Evolutionary conservation across 495 filamentous ascomycete species (phyloP), one percentile per base, ranked within the genome.

Genomic region (Annulohypoxylon stygium): DNA sequence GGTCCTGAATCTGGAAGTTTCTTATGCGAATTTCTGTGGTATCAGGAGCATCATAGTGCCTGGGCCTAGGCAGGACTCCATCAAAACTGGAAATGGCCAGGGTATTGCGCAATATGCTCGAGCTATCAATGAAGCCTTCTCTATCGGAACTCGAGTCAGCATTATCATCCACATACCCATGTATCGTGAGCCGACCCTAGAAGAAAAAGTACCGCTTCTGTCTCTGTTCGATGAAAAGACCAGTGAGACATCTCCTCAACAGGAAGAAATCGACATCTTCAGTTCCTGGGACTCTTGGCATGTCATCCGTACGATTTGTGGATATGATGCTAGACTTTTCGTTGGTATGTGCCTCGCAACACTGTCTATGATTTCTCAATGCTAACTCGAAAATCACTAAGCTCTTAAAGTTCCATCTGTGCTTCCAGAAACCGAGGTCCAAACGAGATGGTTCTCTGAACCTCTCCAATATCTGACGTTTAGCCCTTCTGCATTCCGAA

Each of bases 211-310:
- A 0, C 75, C 81, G 14, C 81, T 76, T 4, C 70, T 86, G n/a
- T 82, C 82, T 8, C 47, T 61, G 23, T 71, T 75, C 23, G 80
- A 83, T 30, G 79, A 67, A 11, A 78, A 67, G 4, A 10, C 59
- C 10, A 68, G 76, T 3, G 81, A 63, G 12, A 50, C 36, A 9
- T 57, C 66, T 14, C 23, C 48, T 3, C 55, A 69, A 48, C 57
- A 45, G 2, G 61, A 79, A 57, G 82, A 90, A 20, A 78, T 89
- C 36, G 92, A 94, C 74, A 78, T 90, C 4, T 94, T 91, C 71
- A 90, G 88, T 43, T 86, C 90, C 6, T 99, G 96, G 97, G 95
- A 98, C 83, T 91, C 91, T 8, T 99, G 96, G 96, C 91, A 98
- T 79, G 83, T 89, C 37, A 93, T 98, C 72, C 85, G 97, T 61